Evolutionary conservation across 129 eudicot genomes (phyloP), one percentile per base, ranked within the genome.

Genomic region (Silybum marianum): DNA sequence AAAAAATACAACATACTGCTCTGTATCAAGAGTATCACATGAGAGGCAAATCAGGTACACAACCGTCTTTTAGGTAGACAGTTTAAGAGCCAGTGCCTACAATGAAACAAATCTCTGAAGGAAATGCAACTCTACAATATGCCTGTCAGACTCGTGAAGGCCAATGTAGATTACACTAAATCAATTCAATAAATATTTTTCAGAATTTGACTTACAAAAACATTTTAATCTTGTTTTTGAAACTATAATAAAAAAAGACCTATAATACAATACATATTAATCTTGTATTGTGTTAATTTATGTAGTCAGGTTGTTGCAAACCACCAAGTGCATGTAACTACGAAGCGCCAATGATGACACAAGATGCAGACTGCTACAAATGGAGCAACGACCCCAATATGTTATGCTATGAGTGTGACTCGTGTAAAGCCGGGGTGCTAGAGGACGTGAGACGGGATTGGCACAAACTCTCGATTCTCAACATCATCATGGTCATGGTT

Each of bases 241-340:
- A 32, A 32, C 36, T 32, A 32, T 32, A 32, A 32, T 32, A 32
- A 32, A 32, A 25, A 25, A 32, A 32, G 36, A 2, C 5, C 4
- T 32, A 3, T 32, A 3, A 32, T 32, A 32, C 36, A 32, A 30
- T 32, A 32, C 5, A 32, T 32, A 32, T 32, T 32, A 32, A 32
- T 4, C 36, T 32, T 32, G 36, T 32, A 77, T 19, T 0, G 46
- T 63, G 73, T 83, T 51, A 25, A 16, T 77, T 22, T 63, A n/a
- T 87, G 87, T 81, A 95, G 97, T 95, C 97, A 9, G 98, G 99
- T 4, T 95, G 99, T 84, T 95, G 99, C 88, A 95, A 95, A 83
- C 99, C 99, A 24, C 97, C 98, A 80, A 95, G 89, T 6, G 51
- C 95, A 40, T 95, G 99, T 82, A 86, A 85, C 78, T 95, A 95